Conservation (phyloP, 2,329 filamentous ascomycete genomes). For the Calycina herbarum region DNA sequence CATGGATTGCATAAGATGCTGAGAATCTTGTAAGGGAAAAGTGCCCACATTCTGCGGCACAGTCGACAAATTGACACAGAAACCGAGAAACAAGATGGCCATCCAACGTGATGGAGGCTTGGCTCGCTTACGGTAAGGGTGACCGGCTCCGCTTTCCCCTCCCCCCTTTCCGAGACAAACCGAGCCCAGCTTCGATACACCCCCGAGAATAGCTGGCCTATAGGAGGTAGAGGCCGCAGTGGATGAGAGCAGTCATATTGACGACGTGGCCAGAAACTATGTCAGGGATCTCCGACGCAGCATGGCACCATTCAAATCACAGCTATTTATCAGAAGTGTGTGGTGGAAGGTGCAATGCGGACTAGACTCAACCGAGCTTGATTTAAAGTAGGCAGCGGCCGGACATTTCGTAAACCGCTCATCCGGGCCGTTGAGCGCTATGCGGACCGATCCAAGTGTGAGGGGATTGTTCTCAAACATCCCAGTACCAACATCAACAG, state of each 20-base stretch:
- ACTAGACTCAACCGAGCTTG: neutral
- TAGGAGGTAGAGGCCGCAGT: too few relatives aligned
- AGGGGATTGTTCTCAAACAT: neutral
- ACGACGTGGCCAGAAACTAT: neutral
- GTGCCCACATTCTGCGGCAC: neutral
- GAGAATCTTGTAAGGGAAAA: neutral
- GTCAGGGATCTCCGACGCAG: neutral
- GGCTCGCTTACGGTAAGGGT: neutral
- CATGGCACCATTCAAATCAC: neutral
- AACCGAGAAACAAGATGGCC: neutral
- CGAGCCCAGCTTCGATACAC: neutral
- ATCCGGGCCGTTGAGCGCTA: neutral
- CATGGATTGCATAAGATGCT: neutral
- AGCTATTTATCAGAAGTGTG: neutral
- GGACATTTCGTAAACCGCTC: neutral
- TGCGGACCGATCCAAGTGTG: neutral
- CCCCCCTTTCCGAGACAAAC: constrained; percentile 2
- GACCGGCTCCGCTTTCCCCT: constrained; percentile 1
- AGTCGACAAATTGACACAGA: neutral
- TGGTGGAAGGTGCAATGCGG: neutral
- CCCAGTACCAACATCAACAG: constrained; percentile 1
- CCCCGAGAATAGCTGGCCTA: neutral
- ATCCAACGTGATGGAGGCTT: neutral
- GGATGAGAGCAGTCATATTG: neutral
- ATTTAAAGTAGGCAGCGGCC: neutral